Evolutionary conservation across 345 rosid genomes (phyloP), one percentile per base, ranked within the genome.

Genomic region (thale cress (Arabidopsis thaliana)): DNA sequence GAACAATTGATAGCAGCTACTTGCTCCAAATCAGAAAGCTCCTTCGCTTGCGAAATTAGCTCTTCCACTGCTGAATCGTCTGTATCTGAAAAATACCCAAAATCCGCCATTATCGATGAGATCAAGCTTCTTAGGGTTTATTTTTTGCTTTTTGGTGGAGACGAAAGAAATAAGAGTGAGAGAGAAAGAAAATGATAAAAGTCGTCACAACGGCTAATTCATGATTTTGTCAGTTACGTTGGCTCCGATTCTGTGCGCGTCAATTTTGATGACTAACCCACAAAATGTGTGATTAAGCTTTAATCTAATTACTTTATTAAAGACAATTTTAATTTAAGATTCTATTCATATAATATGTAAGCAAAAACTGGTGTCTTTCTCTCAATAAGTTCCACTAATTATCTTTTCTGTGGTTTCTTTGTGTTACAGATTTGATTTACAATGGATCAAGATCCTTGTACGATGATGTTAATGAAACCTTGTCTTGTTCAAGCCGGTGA

Each of bases 51-150:
- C 2, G 96, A 83, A 62, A 90, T 65, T 28, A 93, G 83, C 8
- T 90, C 93, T 20, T 93, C 96, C 6, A 87, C 88, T 2, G 90
- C 90, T 25, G 95, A 84, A 32, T 90, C 95, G 48, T 93, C 98
- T 12, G 95, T 83, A 73, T 93, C 93, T 0, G 95, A 90, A 2
- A 88, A 76, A 78, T 64, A 68, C 51, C 87, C 85, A 59, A 84
- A 82, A 81, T 89, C 91, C 16, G 84, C 89, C 98, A 93, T 91
- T 67, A 1, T 38, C 58, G 16, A 0, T n/a, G 11, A 10, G 45
- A 12, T 45, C 32, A 42, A 13, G n/a, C 1, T 66, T 71, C 42
- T 59, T 64, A 66, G 72, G 72, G 61, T 30, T 69, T 66, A 16
- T 16, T 16, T 16, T 30, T 71, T 20, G 40, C 42, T 50, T 73